These are phyloP conservation scores for Fusarium illudens DNA, from an alignment of 2,329 filamentous ascomycete species.

Conservation along the genomic window DNA sequence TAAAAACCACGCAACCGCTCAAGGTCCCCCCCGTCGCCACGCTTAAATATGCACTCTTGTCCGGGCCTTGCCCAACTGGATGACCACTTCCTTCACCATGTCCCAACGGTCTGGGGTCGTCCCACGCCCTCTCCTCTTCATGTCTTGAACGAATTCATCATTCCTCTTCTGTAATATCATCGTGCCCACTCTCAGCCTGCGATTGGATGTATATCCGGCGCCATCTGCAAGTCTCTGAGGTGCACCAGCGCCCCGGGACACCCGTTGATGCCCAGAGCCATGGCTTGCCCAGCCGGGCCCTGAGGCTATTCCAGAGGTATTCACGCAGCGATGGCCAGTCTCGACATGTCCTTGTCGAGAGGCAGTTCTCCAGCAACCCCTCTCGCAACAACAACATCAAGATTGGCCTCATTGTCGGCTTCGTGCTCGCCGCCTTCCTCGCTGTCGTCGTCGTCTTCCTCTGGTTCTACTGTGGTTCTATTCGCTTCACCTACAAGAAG, in stretches of 20 bases:
- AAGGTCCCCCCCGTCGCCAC: background rate
- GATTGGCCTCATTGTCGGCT: conserved; percentile 55
- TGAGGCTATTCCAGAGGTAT: conserved; percentile 10
- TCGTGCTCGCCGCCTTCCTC: conserved; percentile 53
- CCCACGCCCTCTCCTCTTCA: conserved; percentile 27
- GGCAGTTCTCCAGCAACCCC: conserved; percentile 41
- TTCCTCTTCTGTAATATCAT: conserved; percentile 1
- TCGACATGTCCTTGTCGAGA: conserved; percentile 9
- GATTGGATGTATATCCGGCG: conserved; percentile 46
- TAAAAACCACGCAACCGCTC: conserved; percentile 12
- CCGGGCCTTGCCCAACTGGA: conserved; percentile 19
- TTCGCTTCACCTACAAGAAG: conserved; percentile 46
- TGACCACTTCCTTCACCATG: conserved; percentile 15
- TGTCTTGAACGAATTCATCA: conserved; percentile 13
- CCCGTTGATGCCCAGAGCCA: conserved; percentile 17
- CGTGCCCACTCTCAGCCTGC: background rate
- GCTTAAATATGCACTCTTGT: conserved; percentile 36
- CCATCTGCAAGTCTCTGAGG: conserved; percentile 20
- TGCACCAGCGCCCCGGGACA: conserved; percentile 5
- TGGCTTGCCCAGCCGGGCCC: conserved; percentile 6
- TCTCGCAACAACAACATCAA: conserved; percentile 50
- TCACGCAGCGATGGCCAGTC: background rate
- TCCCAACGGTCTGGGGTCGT: conserved; percentile 12
- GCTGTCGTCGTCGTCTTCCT: conserved; percentile 49
- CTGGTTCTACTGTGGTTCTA: conserved; percentile 51